Conservation (phyloP, 75 land plant genomes). For the Isoetes taiwanensis region DNA sequence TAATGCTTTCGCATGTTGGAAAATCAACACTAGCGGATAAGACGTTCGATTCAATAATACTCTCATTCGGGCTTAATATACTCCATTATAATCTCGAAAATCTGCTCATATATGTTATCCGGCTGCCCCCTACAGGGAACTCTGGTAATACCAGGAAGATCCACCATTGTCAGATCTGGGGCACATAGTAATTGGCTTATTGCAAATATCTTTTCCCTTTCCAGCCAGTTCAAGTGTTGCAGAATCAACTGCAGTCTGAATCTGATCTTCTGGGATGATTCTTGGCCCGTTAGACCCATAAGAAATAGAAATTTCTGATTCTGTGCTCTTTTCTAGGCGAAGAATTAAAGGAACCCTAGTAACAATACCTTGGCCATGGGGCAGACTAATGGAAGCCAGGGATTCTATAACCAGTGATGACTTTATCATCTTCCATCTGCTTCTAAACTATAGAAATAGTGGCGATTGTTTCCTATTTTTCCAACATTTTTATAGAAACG, state of each 20-base stretch:
- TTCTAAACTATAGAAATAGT: too few relatives aligned
- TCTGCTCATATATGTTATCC: constrained; percentile 42
- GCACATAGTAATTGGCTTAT: constrained; percentile 31
- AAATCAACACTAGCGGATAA: constrained; percentile 50
- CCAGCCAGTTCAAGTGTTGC: constrained; percentile 39
- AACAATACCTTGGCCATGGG: constrained; percentile 45
- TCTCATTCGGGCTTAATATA: constrained; percentile 40
- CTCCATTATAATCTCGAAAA: constrained; percentile 27
- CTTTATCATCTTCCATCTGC: too few relatives aligned
- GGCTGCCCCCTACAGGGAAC: constrained; percentile 53
- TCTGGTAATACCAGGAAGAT: constrained; percentile 51
- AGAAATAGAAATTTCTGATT: constrained; percentile 19
- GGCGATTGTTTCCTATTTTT: too few relatives aligned
- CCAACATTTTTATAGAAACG: too few relatives aligned
- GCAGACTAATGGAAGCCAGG: constrained; percentile 36
- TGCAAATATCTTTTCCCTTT: constrained; percentile 23
- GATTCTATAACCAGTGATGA: constrained; percentile 58
- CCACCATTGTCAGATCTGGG: constrained; percentile 51
- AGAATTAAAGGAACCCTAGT: constrained; percentile 37
- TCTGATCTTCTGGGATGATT: constrained; percentile 12
- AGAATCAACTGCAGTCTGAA: constrained; percentile 18
- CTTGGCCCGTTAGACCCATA: constrained; percentile 5
- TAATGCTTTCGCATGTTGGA: constrained; percentile 49
- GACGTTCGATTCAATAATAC: constrained; percentile 51
- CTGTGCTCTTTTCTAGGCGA: constrained; percentile 22